Evolutionary conservation across 345 rosid species (phyloP).

Genomic region (Hibiscus syriacus): DNA sequence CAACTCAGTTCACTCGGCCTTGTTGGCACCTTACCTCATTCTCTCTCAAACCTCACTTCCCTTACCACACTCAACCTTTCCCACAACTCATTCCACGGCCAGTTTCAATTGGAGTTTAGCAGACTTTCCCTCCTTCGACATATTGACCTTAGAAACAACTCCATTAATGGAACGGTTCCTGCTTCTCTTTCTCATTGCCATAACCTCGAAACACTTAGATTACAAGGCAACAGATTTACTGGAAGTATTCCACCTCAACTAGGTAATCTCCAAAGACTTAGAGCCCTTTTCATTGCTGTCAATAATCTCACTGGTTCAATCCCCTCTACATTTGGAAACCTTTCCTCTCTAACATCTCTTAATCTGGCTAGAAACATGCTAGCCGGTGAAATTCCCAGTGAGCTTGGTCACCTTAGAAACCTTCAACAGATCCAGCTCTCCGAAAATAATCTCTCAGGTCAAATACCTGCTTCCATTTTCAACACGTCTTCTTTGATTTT

Average conservation of each 20-base stretch:
- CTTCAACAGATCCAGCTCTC: not conserved
- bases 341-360: slow-evolving; percentile 3
- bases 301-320: slow-evolving; percentile 3
- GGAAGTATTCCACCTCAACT: slow-evolving; percentile 5
- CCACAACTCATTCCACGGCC: slow-evolving; percentile 3
- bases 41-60: slow-evolving; percentile 6
- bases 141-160: slow-evolving; percentile 9
- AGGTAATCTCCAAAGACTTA: slow-evolving; percentile 4
- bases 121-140: slow-evolving; percentile 5
- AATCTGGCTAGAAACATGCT: slow-evolving; percentile 2
- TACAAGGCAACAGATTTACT: not conserved
- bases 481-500: not conserved
- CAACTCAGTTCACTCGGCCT: slow-evolving; percentile 1
- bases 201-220: not conserved
- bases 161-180: slow-evolving; percentile 7
- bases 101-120: not conserved
- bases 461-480: slow-evolving; percentile 6
- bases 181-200: not conserved
- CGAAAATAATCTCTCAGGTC: slow-evolving; percentile 5
- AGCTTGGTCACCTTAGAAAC: slow-evolving; percentile 4
- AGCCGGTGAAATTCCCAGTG: not conserved
- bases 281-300: not conserved
- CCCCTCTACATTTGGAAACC: slow-evolving; percentile 4
- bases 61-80: slow-evolving; percentile 9
- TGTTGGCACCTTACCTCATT: not conserved